Evolutionary conservation across 2,329 filamentous ascomycete species (phyloP).

Genomic region (Trichoderma harzianum): DNA sequence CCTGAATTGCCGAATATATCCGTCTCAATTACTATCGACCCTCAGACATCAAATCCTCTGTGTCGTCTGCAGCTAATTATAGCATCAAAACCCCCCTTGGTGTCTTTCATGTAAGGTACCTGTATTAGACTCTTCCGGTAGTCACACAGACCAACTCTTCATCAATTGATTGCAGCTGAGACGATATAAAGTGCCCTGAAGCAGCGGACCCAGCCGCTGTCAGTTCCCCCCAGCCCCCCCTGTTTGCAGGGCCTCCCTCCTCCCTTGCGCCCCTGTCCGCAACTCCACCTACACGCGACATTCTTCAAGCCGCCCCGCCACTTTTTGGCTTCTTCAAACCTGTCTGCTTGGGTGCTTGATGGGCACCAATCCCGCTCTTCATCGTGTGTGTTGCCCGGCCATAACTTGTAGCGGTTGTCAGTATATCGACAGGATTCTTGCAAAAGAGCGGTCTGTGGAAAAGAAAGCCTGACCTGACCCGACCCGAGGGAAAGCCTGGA

Average conservation of each 20-base stretch:
- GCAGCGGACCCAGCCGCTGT: conserved; percentile 14
- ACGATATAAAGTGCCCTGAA: conserved; percentile 6
- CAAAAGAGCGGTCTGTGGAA: background rate
- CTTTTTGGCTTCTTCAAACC: background rate
- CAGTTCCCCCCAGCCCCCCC: background rate
- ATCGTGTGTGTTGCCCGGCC: background rate
- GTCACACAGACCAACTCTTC: conserved; percentile 1
- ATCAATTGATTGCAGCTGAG: background rate
- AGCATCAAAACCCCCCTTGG: background rate
- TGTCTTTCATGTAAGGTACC: background rate
- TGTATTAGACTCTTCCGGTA: background rate
- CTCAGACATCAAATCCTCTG: background rate
- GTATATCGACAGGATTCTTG: background rate
- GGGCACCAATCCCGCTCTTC: background rate
- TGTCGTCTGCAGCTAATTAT: background rate
- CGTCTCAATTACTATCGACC: background rate
- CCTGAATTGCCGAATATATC: background rate
- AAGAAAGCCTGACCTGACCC: background rate
- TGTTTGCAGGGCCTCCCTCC: background rate
- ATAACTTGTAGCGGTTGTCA: background rate
- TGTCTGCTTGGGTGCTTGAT: background rate
- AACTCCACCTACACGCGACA: conserved; percentile 16
- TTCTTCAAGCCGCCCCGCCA: conserved; percentile 9
- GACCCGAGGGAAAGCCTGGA: background rate
- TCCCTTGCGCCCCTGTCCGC: background rate